These are phyloP conservation scores for Hypoxylon lienhwacheense DNA, from an alignment of 495 filamentous ascomycete genomes.

Conservation along the genomic window DNA sequence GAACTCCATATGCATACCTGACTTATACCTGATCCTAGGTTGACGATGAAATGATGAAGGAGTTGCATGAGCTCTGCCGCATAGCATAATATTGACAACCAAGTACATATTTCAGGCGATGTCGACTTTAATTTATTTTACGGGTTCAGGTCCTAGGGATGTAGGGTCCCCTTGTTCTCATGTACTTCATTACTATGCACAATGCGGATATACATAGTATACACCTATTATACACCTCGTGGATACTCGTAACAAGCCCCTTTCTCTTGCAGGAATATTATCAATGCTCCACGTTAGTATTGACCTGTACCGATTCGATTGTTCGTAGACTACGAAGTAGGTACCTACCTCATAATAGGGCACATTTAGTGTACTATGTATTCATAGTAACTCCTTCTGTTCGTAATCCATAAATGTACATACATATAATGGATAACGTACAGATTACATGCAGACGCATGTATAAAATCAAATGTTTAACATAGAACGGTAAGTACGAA, in stretches of 20 bases:
- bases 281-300: conserved; percentile 5
- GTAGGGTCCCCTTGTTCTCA: no score
- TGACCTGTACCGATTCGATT: neutral
- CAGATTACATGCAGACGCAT: no score
- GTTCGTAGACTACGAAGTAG: conserved; percentile 2
- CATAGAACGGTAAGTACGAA: no score
- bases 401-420: no score
- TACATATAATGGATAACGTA: no score
- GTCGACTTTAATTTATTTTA: no score
- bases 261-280: conserved; percentile 28
- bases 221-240: conserved; percentile 26
- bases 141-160: no score
- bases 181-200: conserved; percentile 1
- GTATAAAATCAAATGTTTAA: no score
- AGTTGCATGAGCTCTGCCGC: conserved; percentile 1
- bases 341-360: no score
- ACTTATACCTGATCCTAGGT: conserved; percentile 1
- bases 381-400: no score
- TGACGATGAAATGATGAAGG: conserved; percentile 20
- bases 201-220: neutral
- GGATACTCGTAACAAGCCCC: conserved; percentile 15
- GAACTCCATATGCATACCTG: neutral
- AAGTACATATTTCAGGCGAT: no score
- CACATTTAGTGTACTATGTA: no score
- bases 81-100: neutral